These are phyloP conservation scores for Reticulascus tulasneorum DNA, from an alignment of 2,329 filamentous ascomycete species.

Conservation along the genomic window DNA sequence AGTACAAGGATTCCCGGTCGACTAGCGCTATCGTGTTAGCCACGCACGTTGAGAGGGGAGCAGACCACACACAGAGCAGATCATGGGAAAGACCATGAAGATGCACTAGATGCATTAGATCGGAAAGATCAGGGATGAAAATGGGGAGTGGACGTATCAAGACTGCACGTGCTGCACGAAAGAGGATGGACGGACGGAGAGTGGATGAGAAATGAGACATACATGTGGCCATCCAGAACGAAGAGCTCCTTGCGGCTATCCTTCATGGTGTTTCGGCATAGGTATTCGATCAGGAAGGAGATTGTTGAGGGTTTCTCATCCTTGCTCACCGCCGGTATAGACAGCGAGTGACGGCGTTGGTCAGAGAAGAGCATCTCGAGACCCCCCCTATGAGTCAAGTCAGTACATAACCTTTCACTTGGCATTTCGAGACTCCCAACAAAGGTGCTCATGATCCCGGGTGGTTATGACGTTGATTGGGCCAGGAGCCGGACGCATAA, in stretches of 20 bases:
- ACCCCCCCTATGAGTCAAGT: constrained; percentile 61
- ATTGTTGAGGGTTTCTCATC: constrained; percentile 63
- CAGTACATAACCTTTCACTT: no score
- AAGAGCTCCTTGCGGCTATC: constrained; percentile 86
- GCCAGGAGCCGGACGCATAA: no score
- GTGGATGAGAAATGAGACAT: constrained; percentile 37
- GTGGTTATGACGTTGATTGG: no score
- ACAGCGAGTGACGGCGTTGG: constrained; percentile 67
- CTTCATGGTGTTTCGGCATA: constrained; percentile 79
- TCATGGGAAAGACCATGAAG: background rate
- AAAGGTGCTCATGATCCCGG: constrained; percentile 3
- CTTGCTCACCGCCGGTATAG: constrained; percentile 60
- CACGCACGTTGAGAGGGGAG: no score
- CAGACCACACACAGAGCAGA: constrained; percentile 3
- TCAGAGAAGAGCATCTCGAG: constrained; percentile 92
- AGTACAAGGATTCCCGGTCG: constrained; percentile 93
- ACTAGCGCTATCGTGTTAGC: constrained; percentile 40
- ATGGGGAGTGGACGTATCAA: constrained; percentile 5
- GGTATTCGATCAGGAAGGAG: constrained; percentile 70
- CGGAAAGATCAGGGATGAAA: constrained; percentile 13
- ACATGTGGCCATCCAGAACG: constrained; percentile 84
- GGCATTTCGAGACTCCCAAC: background rate
- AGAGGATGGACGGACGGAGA: constrained; percentile 9
- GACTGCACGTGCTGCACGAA: constrained; percentile 1
- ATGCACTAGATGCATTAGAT: constrained; percentile 1